Evolutionary conservation across 148 eudicot species (phyloP), one percentile per base, ranked within the genome.

Genomic region (Fagopyrum esculentum): DNA sequence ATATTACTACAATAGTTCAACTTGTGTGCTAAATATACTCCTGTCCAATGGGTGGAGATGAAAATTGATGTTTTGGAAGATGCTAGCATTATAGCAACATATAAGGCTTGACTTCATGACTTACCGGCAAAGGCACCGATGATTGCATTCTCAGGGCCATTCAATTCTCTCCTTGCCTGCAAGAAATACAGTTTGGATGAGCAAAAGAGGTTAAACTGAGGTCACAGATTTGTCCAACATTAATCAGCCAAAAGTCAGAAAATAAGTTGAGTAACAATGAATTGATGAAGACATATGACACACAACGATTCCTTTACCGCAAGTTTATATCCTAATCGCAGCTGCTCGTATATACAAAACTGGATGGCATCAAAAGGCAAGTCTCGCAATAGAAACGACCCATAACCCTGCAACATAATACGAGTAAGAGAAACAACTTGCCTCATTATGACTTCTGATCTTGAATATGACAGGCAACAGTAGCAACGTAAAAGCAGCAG

Each of bases 81-180:
- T 35, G 40, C 40, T 35, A 35, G 35, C 6, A 63, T 19, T 6
- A 63, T 63, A 63, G 30, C 29, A 63, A 17, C 69, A 12, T 17
- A 26, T 22, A 22, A 22, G 69, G 7, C 43, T 3, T 66, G 17
- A 66, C 45, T 66, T 13, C n/a, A 66, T 6, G 12, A 7, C 5
- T 71, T 89, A 93, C 98, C 98, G 76, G 98, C 90, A 78, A 93
- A 87, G 69, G 96, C 98, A 74, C 98, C 96, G 63, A 93, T 90
- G 59, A 89, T 68, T 73, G 93, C 98, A 82, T 87, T 93, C 77
- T 93, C 98, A 77, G 96, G 87, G 78, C 89, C 96, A 66, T 88
- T 87, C 66, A 89, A 74, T 60, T 93, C 93, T 78, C 96, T 89
- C 64, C 52, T 84, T 57, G 96, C 98, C 96, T 93, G 93, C 79